Conservation (phyloP, 129 eudicot species). For the Centaurea solstitialis region DNA sequence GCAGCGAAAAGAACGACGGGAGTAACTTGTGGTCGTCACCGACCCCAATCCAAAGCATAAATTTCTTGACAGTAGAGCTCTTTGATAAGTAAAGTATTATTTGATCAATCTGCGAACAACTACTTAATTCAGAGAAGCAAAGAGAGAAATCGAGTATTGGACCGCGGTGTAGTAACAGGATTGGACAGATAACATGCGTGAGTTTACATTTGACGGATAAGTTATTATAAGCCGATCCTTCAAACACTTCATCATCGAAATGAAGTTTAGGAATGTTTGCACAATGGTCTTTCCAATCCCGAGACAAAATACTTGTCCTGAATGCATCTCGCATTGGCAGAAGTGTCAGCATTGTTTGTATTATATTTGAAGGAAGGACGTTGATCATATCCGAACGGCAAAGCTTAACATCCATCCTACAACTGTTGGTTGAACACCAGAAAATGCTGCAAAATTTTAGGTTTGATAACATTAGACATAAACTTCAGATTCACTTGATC, state of each 20-base stretch:
- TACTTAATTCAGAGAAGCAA: constrained; percentile 13
- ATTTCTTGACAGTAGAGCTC: constrained; percentile 3
- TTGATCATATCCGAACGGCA: constrained; percentile 14
- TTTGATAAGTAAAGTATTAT: constrained; percentile 21
- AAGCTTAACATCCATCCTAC: constrained; percentile 8
- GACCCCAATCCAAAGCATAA: constrained; percentile 20
- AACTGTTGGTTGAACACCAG: not conserved
- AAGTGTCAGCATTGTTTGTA: constrained; percentile 27
- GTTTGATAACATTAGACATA: not conserved
- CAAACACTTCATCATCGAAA: constrained; percentile 26
- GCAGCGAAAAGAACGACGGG: constrained; percentile 20
- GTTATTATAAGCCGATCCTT: not conserved
- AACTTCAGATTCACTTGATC: not conserved
- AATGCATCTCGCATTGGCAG: constrained; percentile 43
- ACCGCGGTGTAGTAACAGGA: constrained; percentile 30
- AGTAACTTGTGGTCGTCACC: constrained; percentile 20
- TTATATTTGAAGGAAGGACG: constrained; percentile 36
- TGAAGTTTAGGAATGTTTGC: constrained; percentile 30
- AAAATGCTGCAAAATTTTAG: constrained; percentile 3
- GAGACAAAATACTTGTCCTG: constrained; percentile 39
- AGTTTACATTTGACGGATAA: not conserved
- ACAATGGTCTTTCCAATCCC: constrained; percentile 40
- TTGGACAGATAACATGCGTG: constrained; percentile 18
- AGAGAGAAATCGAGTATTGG: constrained; percentile 31
- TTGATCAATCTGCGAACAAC: constrained; percentile 32